Conservation (phyloP, 2,329 filamentous ascomycete species). For the Alternaria alternata region DNA sequence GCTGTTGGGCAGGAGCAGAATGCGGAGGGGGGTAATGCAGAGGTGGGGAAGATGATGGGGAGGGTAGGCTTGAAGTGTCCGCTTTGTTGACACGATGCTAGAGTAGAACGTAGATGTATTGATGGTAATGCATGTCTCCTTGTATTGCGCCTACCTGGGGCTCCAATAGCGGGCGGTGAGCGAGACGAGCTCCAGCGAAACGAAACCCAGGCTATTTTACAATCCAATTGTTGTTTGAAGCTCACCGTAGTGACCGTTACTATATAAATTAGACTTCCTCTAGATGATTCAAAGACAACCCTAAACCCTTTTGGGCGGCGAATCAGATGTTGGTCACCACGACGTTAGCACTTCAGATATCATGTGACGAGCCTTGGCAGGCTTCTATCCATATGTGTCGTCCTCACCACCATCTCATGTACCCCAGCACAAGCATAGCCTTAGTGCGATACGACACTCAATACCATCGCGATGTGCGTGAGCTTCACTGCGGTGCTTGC, state of each 20-base stretch:
- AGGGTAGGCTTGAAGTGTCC: conserved; percentile 33
- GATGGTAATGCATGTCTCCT: background rate
- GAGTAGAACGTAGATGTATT: too few species aligned
- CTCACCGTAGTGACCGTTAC: too few species aligned
- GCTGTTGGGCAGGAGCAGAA: background rate
- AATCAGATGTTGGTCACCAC: background rate
- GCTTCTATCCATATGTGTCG: too few species aligned
- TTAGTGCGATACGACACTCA: too few species aligned
- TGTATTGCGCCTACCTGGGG: background rate
- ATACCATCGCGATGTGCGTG: accelerated
- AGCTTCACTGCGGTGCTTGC: background rate
- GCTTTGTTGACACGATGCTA: conserved; percentile 30
- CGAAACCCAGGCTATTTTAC: accelerated
- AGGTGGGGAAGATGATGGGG: conserved; percentile 11
- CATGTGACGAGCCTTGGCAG: too few species aligned
- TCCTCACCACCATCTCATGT: too few species aligned
- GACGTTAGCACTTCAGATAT: too few species aligned
- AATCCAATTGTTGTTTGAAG: too few species aligned
- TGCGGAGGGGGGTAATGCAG: background rate
- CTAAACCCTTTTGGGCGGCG: too few species aligned
- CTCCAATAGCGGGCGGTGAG: background rate
- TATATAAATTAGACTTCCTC: accelerated
- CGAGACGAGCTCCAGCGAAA: background rate
- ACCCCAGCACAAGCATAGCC: too few species aligned
- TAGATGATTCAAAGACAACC: too few species aligned